Evolutionary conservation across 306 rosid genomes (phyloP).

Genomic region (Prunus dulcis): DNA sequence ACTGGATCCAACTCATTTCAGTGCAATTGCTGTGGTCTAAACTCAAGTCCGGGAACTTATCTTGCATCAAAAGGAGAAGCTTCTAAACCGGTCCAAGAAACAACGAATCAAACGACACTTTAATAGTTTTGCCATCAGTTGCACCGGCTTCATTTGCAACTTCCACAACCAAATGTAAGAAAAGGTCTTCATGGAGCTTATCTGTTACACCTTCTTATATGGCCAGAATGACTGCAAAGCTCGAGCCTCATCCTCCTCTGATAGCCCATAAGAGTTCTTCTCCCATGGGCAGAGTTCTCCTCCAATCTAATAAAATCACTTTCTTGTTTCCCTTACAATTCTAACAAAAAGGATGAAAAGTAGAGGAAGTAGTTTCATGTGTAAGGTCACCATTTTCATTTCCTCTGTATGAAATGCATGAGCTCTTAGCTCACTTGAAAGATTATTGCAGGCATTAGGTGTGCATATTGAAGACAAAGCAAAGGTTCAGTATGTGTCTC

Average conservation of each 20-base stretch:
- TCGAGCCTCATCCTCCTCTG: constrained; percentile 69
- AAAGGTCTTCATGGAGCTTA: constrained; percentile 47
- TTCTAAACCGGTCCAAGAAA: constrained; percentile 48
- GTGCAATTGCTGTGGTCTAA: constrained; percentile 38
- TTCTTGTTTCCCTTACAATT: no score
- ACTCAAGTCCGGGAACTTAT: constrained; percentile 54
- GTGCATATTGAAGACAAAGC: no score
- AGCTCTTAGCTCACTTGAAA: no score
- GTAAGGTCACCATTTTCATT: no score
- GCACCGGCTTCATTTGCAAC: constrained; percentile 18
- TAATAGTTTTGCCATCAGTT: constrained; percentile 39
- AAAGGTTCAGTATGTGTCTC: no score
- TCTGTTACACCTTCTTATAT: constrained; percentile 49
- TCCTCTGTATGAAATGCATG: no score
- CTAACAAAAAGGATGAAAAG: no score
- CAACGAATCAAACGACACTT: constrained; percentile 46
- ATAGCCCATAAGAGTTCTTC: constrained; percentile 77
- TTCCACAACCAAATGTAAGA: constrained; percentile 41
- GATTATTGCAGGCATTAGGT: no score
- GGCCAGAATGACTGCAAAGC: constrained; percentile 54
- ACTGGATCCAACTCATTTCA: constrained; percentile 67
- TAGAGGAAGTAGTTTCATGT: no score
- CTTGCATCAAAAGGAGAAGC: constrained; percentile 38
- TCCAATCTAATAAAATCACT: no score
- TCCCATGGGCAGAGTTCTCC: constrained; percentile 34